phyloP scores from a whole-genome alignment of 139 green algal genomes.

The Chlorella sp. region DNA sequence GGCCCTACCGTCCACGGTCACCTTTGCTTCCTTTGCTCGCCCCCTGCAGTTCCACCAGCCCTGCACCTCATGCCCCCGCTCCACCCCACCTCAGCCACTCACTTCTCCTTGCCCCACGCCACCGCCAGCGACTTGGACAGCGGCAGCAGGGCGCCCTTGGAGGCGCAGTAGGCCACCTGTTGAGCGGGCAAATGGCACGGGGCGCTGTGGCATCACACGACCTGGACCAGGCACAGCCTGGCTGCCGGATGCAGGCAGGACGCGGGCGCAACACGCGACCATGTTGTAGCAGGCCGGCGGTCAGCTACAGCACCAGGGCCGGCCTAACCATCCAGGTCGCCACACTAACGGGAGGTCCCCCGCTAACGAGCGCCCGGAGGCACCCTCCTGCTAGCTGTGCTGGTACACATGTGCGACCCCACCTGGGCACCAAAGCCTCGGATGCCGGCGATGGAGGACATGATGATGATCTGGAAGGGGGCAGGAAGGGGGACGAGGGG shows the following conservation, averaged over 20 bases:
- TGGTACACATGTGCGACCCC: background rate
- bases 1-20: too few species aligned
- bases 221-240: too few species aligned
- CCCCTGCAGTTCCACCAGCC: background rate
- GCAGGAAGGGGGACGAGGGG: too few species aligned
- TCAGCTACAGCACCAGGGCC: background rate
- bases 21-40: background rate
- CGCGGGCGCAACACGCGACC: too few species aligned
- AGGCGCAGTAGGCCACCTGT: background rate
- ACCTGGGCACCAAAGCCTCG: background rate
- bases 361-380: too few species aligned
- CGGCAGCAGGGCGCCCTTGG: constrained; percentile 10
- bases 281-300: too few species aligned
- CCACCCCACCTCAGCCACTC: background rate
- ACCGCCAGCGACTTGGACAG: constrained; percentile 10
- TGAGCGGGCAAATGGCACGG: background rate
- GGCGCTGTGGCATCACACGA: too few species aligned
- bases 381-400: too few species aligned
- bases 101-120: constrained; percentile 10
- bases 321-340: too few species aligned
- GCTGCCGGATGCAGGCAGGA: too few species aligned
- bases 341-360: too few species aligned
- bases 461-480: background rate
- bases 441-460: background rate
- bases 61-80: too few species aligned